These are phyloP conservation scores for Ramichloridium luteum DNA, from an alignment of 2,329 filamentous ascomycete species.

Conservation along the genomic window DNA sequence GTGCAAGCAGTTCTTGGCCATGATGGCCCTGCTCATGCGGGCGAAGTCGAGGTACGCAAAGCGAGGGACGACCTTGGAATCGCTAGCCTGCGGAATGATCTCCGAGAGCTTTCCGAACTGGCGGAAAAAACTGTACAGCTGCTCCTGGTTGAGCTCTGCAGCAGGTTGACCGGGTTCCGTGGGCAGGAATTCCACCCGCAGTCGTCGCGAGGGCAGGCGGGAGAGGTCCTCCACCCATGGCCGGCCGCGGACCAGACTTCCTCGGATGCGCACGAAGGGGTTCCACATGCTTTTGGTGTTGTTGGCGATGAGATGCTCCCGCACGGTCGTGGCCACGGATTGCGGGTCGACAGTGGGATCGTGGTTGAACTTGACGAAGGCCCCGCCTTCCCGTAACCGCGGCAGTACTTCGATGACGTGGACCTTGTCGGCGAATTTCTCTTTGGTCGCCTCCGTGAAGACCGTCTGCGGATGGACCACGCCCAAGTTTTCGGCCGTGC, in stretches of 20 bases:
- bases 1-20: slow-evolving; percentile 87
- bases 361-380: slow-evolving; percentile 74
- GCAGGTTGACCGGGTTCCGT: slow-evolving; percentile 56
- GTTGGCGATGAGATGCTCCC: slow-evolving; percentile 51
- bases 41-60: slow-evolving; percentile 72
- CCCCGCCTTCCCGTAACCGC: slow-evolving; percentile 79
- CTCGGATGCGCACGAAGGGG: slow-evolving; percentile 59
- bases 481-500: slow-evolving; percentile 19
- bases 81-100: slow-evolving; percentile 67
- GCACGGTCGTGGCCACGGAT: slow-evolving; percentile 50
- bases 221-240: slow-evolving; percentile 94
- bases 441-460: slow-evolving; percentile 31
- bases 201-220: slow-evolving; percentile 59
- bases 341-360: slow-evolving; percentile 34
- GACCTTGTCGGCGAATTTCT: slow-evolving; percentile 29
- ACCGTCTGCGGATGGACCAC: slow-evolving; percentile 45
- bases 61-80: slow-evolving; percentile 72
- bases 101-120: slow-evolving; percentile 83
- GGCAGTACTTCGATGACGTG: slow-evolving; percentile 73
- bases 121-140: slow-evolving; percentile 74
- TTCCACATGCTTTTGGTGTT: slow-evolving; percentile 84
- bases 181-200: slow-evolving; percentile 78
- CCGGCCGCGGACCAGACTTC: slow-evolving; percentile 63
- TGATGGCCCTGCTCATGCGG: slow-evolving; percentile 61
- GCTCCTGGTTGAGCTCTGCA: slow-evolving; percentile 73